A percentile compares a stretch with the other conserved stretches of the same genome.
phyloP scores from a whole-genome alignment of 148 eudicot genomes.

The Vaccinium vitisidaea region DNA sequence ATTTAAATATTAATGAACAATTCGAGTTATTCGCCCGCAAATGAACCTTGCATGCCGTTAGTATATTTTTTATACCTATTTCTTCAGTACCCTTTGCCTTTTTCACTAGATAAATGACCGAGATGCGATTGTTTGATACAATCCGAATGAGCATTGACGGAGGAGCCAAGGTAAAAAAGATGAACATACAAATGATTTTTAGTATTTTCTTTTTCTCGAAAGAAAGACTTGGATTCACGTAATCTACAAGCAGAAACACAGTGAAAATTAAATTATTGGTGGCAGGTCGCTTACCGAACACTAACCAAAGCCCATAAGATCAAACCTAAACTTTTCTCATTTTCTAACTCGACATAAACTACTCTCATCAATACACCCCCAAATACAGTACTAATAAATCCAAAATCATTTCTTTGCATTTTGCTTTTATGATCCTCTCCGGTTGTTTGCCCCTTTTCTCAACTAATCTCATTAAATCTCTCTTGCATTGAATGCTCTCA shows the following conservation, averaged over 20 bases:
- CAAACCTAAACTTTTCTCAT: background rate
- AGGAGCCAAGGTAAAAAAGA: too few species aligned
- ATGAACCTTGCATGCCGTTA: too few species aligned
- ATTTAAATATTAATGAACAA: too few species aligned
- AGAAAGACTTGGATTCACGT: background rate
- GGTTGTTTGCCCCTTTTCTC: slow-evolving; percentile 33
- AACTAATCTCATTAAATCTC: slow-evolving; percentile 74
- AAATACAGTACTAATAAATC: background rate
- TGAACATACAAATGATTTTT: too few species aligned
- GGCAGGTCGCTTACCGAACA: slow-evolving; percentile 2
- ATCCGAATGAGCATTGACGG: too few species aligned
- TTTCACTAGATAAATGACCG: too few species aligned
- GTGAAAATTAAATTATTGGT: background rate
- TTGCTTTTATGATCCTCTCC: background rate
- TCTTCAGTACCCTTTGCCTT: too few species aligned
- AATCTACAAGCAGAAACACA: background rate
- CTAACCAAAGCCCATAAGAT: background rate
- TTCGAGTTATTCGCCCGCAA: too few species aligned
- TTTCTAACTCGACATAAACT: background rate
- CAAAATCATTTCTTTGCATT: background rate
- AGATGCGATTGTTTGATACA: too few species aligned
- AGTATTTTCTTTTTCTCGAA: too few species aligned
- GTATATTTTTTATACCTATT: too few species aligned
- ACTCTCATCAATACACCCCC: background rate
- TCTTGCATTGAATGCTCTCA: slow-evolving; percentile 50